Base-by-base conservation (phyloP, 768 basidiomycete species). In the Glaciozyma antarctica region DNA sequence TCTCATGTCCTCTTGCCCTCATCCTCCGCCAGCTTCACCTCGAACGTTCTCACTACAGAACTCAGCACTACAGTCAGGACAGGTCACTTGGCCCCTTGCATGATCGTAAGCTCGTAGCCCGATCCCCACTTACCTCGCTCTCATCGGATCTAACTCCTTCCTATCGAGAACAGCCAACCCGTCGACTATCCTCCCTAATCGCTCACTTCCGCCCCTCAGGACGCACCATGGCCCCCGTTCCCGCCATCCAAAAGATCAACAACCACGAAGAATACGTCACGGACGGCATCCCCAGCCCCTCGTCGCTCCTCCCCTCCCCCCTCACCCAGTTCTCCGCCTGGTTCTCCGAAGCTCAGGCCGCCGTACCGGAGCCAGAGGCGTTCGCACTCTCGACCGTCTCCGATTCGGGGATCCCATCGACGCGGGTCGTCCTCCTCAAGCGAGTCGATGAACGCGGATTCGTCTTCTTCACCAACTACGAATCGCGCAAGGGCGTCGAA, bases 391-490 rank as follows among this genome's bases (percentile, higher is more conserved):
- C 87, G 58, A 90, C 90, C 59, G 65, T 77, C 54, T 83, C 49
- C 60, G 75, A 81, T 21, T 70, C 77, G 2, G 90, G 88, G 44
- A 82, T 92, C 68, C 94, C 94, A 30, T 90, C 89, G 45, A 84
- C 87, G 16, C 85, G 94, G 70, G 82, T 89, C 77, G 92, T 97
- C 62, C 85, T 97, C 65, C 84, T 98, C 74, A 95, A 93, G 77
- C 83, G 90, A 74, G 84, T 90, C 72, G 95, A 98, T 79, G 56
- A 72, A 4, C 71, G 63, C 21, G 95, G 95, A 58, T 97, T 98
- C 79, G 83, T 94, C 63, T 95, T 97, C 79, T 99, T 83, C 81
- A 98, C 94, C 41, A 99, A 99, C 78, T 98, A 98, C 79, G 83
- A 85, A 48, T 94, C 91, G 16, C 84, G 93, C 70, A 99, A 98